These are phyloP conservation scores for Sarocladium brachiariae DNA, from an alignment of 2,329 filamentous ascomycete genomes.

Conservation along the genomic window DNA sequence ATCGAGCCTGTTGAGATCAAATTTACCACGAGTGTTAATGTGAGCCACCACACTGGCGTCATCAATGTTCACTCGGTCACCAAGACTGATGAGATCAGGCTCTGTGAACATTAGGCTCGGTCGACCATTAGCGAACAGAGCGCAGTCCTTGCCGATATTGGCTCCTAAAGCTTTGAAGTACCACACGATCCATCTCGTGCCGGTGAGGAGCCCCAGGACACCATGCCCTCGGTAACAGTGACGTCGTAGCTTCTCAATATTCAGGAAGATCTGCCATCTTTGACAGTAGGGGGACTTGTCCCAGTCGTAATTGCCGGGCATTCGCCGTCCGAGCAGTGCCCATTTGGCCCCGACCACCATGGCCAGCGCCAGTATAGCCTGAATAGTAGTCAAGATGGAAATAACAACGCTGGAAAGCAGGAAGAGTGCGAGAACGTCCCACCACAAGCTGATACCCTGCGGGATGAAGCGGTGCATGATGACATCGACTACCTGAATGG, in stretches of 20 bases:
- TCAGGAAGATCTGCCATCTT: conserved; percentile 49
- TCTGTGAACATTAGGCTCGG: conserved; percentile 50
- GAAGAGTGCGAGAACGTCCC: conserved; percentile 32
- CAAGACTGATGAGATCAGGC: conserved; percentile 47
- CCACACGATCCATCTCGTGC: conserved; percentile 42
- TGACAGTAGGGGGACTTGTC: conserved; percentile 51
- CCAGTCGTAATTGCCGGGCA: conserved; percentile 50
- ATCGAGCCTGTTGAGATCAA: conserved; percentile 43
- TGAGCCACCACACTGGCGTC: conserved; percentile 50
- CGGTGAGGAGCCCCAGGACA: conserved; percentile 45
- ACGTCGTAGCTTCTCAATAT: conserved; percentile 42
- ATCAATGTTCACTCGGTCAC: conserved; percentile 46
- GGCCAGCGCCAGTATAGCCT: conserved; percentile 35
- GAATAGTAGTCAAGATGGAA: conserved; percentile 33
- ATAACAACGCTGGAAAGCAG: conserved; percentile 32
- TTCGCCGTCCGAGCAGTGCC: conserved; percentile 41
- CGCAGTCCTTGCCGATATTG: conserved; percentile 46
- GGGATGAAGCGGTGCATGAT: conserved; percentile 20
- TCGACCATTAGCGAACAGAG: conserved; percentile 45
- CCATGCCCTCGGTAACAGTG: conserved; percentile 43
- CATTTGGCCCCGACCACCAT: conserved; percentile 43
- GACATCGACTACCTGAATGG: conserved; percentile 38
- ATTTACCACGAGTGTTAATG: conserved; percentile 50
- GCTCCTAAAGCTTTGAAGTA: conserved; percentile 50
- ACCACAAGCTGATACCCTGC: conserved; percentile 18